Conservation (phyloP, 2,329 filamentous ascomycete genomes). For the Fusarium albosuccineum region DNA sequence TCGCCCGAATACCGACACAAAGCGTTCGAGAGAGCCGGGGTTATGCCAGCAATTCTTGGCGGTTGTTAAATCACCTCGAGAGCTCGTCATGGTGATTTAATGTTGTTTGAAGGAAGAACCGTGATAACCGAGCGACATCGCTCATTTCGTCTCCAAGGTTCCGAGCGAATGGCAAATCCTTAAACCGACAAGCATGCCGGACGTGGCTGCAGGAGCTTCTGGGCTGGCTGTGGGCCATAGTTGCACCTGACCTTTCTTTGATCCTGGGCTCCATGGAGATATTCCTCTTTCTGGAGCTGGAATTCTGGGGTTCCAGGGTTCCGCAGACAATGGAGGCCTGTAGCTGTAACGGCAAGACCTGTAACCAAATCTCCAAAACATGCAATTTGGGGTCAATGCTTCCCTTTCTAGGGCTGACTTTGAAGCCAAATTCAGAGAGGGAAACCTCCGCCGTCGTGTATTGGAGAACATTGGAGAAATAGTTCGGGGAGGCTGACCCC, state of each 20-base stretch:
- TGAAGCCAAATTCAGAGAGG: conserved; percentile 22
- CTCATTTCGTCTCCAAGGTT: conserved; percentile 22
- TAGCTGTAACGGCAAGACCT: conserved; percentile 30
- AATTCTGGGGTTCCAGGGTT: conserved; percentile 33
- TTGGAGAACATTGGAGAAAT: conserved; percentile 30
- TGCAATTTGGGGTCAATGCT: conserved; percentile 17
- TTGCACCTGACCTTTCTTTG: conserved; percentile 44
- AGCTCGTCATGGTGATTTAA: conserved; percentile 45
- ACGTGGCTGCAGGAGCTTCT: conserved; percentile 42
- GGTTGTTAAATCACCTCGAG: background rate
- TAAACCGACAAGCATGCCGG: conserved; percentile 39
- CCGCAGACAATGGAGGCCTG: conserved; percentile 23
- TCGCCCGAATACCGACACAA: conserved; percentile 17
- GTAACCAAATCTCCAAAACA: conserved; percentile 37
- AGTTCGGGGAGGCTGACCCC: background rate
- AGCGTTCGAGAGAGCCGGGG: conserved; percentile 13
- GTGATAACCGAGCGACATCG: conserved; percentile 33
- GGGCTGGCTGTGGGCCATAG: conserved; percentile 38
- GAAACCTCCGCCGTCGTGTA: conserved; percentile 22
- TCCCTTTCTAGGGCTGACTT: conserved; percentile 36
- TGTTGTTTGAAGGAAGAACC: conserved; percentile 11
- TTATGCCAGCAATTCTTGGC: conserved; percentile 12
- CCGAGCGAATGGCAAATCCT: conserved; percentile 31
- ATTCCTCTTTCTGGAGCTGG: conserved; percentile 41
- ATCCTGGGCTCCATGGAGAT: conserved; percentile 42